A percentile compares a stretch with the other conserved stretches of the same genome.
These are phyloP conservation scores for Acacia crassicarpa DNA, from an alignment of 306 rosid genomes.

Conservation along the genomic window DNA sequence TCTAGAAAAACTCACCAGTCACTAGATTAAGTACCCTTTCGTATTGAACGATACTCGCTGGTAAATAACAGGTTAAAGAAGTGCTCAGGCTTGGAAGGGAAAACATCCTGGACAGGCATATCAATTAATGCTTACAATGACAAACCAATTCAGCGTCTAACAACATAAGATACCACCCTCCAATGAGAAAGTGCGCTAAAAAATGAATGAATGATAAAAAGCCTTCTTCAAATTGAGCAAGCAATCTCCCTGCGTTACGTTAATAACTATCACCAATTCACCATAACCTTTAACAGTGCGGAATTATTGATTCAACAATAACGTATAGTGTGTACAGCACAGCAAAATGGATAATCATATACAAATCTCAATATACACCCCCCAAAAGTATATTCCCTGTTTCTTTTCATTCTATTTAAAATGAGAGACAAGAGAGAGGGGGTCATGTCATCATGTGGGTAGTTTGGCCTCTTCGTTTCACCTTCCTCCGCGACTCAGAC, in stretches of 20 bases:
- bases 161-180: too few species aligned
- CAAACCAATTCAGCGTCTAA: neutral
- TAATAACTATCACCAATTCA: neutral
- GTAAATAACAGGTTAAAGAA: constrained; percentile 67
- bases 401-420: neutral
- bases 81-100: constrained; percentile 81
- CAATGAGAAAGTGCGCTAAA: too few species aligned
- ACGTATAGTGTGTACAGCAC: constrained; percentile 26
- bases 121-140: constrained; percentile 27
- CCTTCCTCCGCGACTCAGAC: too few species aligned
- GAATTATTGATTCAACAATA: neutral
- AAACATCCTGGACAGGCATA: constrained; percentile 64
- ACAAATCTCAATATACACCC: neutral
- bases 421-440: neutral
- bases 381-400: too few species aligned
- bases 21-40: constrained; percentile 83
- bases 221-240: too few species aligned
- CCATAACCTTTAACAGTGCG: neutral
- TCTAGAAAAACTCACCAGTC: constrained; percentile 65
- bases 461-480: too few species aligned
- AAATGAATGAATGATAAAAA: too few species aligned
- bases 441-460: too few species aligned
- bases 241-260: too few species aligned
- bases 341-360: constrained; percentile 16
- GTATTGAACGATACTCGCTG: constrained; percentile 58